Evolutionary conservation across 2,329 filamentous ascomycete species (phyloP).

Genomic region (Xylariaceae sp.): DNA sequence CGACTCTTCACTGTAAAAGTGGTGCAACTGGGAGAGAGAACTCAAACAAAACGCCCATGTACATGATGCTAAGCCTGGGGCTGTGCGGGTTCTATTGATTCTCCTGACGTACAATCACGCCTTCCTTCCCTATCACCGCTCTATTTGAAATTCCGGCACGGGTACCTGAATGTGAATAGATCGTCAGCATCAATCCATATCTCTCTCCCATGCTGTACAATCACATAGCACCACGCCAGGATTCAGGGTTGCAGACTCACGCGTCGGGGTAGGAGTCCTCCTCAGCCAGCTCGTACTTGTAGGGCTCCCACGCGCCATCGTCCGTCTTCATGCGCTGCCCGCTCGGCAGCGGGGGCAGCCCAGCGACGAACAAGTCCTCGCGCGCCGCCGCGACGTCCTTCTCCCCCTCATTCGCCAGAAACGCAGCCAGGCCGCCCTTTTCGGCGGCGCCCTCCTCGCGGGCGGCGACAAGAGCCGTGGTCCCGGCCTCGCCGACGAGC

Average conservation of each 20-base stretch:
- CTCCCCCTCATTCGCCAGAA: slow-evolving; percentile 57
- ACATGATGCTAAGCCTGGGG: no score
- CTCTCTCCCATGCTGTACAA: background rate
- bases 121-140: slow-evolving; percentile 13
- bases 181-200: slow-evolving; percentile 1
- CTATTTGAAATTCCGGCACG: slow-evolving; percentile 56
- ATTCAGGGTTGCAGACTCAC: slow-evolving; percentile 41
- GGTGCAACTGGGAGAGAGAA: no score
- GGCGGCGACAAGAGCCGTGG: slow-evolving; percentile 63
- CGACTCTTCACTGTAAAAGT: no score
- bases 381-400: slow-evolving; percentile 31
- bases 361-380: slow-evolving; percentile 62
- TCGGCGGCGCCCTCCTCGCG: slow-evolving; percentile 63
- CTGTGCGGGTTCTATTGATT: no score
- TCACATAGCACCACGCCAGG: background rate
- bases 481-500: slow-evolving; percentile 65
- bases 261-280: slow-evolving; percentile 64
- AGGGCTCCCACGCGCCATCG: slow-evolving; percentile 51
- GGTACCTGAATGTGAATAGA: slow-evolving; percentile 40
- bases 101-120: no score
- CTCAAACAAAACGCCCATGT: no score
- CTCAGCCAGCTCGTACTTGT: slow-evolving; percentile 57
- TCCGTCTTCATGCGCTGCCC: slow-evolving; percentile 49
- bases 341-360: slow-evolving; percentile 79
- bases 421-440: slow-evolving; percentile 62